Conservation (phyloP, 2,329 filamentous ascomycete genomes). For the Fusarium lyarnte region DNA sequence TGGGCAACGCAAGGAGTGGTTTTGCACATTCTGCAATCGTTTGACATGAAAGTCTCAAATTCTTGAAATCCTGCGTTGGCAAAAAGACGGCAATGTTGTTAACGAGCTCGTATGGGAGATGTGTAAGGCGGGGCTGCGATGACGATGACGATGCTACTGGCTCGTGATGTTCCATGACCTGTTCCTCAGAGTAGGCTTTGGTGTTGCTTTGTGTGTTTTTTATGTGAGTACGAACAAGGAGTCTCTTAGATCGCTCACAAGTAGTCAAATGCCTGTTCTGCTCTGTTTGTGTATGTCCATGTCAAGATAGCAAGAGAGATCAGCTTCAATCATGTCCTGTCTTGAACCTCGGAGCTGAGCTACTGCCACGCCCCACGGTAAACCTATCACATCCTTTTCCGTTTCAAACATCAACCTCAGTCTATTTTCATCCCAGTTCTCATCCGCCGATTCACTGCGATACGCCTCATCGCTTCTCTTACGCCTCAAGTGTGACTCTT, state of each 20-base stretch:
- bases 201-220: not conserved
- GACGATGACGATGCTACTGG: not conserved
- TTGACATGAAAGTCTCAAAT: conserved; percentile 49
- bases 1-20: conserved; percentile 29
- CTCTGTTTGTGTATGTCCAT: not conserved
- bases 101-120: conserved; percentile 53
- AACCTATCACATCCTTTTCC: conserved; percentile 9
- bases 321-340: not conserved
- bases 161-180: not conserved
- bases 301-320: not conserved
- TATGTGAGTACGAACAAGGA: not conserved
- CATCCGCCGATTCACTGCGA: not conserved
- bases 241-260: not conserved
- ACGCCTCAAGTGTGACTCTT: not conserved
- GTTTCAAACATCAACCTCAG: conserved; percentile 5
- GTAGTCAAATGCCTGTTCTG: not conserved
- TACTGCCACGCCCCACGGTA: conserved; percentile 2
- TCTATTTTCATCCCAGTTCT: conserved; percentile 5
- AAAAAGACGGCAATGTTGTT: conserved; percentile 56
- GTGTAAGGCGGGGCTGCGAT: conserved; percentile 7
- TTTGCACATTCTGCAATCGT: not conserved
- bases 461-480: not conserved
- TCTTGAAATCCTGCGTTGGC: conserved; percentile 50
- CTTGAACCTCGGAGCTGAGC: not conserved
- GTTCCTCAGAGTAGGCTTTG: not conserved